Conservation (phyloP, 1,284 basidiomycete genomes). For the Moniliophthora roreri region DNA sequence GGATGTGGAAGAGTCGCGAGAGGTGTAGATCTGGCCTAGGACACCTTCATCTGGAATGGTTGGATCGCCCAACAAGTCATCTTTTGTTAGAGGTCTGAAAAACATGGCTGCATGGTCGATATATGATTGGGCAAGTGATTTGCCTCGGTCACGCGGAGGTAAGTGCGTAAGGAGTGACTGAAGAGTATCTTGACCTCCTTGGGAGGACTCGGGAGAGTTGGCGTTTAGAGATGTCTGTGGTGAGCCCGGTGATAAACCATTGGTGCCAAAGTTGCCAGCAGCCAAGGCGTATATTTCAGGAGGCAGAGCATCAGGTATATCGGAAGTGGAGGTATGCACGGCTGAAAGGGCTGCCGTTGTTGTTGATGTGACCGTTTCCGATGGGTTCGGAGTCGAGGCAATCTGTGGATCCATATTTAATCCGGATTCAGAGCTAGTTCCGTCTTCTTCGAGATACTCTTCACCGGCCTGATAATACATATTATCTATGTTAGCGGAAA, state of each 20-base stretch:
- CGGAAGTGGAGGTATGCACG: not conserved
- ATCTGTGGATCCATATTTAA: not conserved
- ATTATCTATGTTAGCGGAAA: not conserved
- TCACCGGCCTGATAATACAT: slow-evolving; percentile 4
- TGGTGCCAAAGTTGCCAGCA: not conserved
- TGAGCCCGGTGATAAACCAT: not conserved
- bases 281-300: slow-evolving; percentile 11
- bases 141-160: slow-evolving; percentile 37
- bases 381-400: not conserved
- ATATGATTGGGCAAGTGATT: slow-evolving; percentile 37
- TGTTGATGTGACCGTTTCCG: not conserved
- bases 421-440: not conserved
- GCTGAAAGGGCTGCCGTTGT: not conserved
- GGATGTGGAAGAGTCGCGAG: slow-evolving; percentile 22
- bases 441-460: slow-evolving; percentile 4
- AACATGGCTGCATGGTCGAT: slow-evolving; percentile 44
- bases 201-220: not conserved
- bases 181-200: slow-evolving; percentile 16
- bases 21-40: slow-evolving; percentile 15
- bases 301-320: not conserved
- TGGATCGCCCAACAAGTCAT: slow-evolving; percentile 32
- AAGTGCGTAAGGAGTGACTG: slow-evolving; percentile 33
- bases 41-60: not conserved
- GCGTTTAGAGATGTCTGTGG: not conserved
- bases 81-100: slow-evolving; percentile 42